Evolutionary conservation across 108 stramenopile species (phyloP).

Genomic region (Cyclotella atomus): DNA sequence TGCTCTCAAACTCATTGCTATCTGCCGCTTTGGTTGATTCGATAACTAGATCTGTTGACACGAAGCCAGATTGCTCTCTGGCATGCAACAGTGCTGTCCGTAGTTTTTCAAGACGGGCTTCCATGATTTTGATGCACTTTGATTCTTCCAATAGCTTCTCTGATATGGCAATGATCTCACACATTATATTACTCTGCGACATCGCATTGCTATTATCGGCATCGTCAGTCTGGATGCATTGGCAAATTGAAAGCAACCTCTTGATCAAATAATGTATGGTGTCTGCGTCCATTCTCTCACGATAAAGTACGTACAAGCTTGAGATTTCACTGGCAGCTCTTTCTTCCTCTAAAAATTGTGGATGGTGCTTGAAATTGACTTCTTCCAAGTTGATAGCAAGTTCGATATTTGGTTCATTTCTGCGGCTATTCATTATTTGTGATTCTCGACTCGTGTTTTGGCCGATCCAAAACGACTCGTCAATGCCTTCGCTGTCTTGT

Average conservation of each 20-base stretch:
- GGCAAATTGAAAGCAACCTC: too few species aligned
- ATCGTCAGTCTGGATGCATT: too few species aligned
- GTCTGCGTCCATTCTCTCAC: constrained; percentile 7
- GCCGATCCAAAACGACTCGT: constrained; percentile 27
- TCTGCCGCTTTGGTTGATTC: too few species aligned
- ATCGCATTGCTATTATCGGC: too few species aligned
- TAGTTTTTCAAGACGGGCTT: constrained; percentile 7
- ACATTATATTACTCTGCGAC: too few species aligned
- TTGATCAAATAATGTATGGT: constrained; percentile 14
- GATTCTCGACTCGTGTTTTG: constrained; percentile 13
- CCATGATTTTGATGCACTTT: constrained; percentile 14
- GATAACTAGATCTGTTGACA: too few species aligned
- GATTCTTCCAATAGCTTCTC: constrained; percentile 13
- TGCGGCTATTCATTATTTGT: constrained; percentile 3
- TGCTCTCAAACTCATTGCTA: constrained; percentile 7
- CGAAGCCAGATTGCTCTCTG: constrained; percentile 15
- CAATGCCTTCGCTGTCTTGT: neutral
- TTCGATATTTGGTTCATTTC: constrained; percentile 7
- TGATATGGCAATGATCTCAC: constrained; percentile 15
- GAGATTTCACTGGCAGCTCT: constrained; percentile 8
- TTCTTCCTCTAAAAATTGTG: constrained; percentile 32
- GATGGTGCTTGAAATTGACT: constrained; percentile 32
- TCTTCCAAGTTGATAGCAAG: constrained; percentile 23
- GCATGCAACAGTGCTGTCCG: constrained; percentile 22
- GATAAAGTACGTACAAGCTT: constrained; percentile 5